Evolutionary conservation across 177 flowering plant species (phyloP), one percentile per base, ranked within the genome.

Genomic region (Vitis hybrid): DNA sequence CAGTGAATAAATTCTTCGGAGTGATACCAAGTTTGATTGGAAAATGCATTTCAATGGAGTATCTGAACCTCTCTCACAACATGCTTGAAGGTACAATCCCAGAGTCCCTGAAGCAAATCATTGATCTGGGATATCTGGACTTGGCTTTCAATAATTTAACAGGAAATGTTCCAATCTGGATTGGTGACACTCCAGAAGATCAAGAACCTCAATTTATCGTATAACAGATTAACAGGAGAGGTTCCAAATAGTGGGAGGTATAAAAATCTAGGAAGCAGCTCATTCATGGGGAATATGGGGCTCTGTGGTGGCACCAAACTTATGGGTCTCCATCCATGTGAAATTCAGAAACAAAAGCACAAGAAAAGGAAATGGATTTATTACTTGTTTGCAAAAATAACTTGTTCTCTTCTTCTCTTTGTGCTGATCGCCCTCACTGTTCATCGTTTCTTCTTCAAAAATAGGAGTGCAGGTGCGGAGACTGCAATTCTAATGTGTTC

Each of bases 41-140:
- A 29, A 65, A 59, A 13, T 65, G 56, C 58, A 52, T 51, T 65
- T 12, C 64, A 21, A 22, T 68, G 51, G 71, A 21, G 48, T 31
- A 56, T 45, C 50, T 67, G 26, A 67, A 67, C 29, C 70, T 57
- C 15, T 67, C 70, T 12, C 48, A 19, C 48, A 67, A 67, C 62
- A 33, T 67, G 55, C 70, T 67, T 45, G 70, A 67, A 56, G 62
- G 64, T 15, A 19, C 62, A 68, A 68, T 68, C 22, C 64, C 64
- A 39, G 64, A 49, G 56, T 49, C 71, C 64, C 12, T 68, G 22
- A 26, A 60, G 51, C 71, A 68, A 15, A 31, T 68, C 21, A 50
- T 4, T 10, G 10, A 68, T 49, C 56, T 68, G 0, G 16, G 50
- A 50, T 56, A 49, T 68, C n/a, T 68, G 50, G 70, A 67, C 63